A percentile compares a stretch with the other conserved stretches of the same genome.
Evolutionary conservation across 768 basidiomycete genomes (phyloP).

Genomic region (Boletus sp.): DNA sequence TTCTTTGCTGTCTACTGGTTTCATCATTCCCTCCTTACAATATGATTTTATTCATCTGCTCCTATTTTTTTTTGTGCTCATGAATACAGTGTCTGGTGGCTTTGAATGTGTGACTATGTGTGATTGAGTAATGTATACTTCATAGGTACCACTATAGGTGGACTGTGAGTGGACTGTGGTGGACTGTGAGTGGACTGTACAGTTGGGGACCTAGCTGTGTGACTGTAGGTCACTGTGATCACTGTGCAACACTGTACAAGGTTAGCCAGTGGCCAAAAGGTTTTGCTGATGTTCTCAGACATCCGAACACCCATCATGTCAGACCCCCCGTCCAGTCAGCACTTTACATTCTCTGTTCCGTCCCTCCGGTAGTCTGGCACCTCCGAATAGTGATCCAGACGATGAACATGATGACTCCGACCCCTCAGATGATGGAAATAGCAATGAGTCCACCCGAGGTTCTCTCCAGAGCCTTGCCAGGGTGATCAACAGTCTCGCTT

Average conservation of each 20-base stretch:
- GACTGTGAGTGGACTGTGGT: not conserved
- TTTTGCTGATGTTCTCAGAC: not conserved
- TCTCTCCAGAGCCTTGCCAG: too few relatives aligned
- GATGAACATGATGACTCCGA: too few relatives aligned
- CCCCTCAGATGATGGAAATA: too few relatives aligned
- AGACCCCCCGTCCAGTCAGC: too few relatives aligned
- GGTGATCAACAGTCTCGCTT: too few relatives aligned
- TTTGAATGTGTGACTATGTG: not conserved
- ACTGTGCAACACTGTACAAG: not conserved
- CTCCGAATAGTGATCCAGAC: too few relatives aligned
- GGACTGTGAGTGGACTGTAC: not conserved
- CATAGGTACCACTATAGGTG: not conserved
- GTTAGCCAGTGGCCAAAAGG: not conserved
- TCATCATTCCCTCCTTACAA: not conserved
- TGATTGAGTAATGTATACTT: not conserved
- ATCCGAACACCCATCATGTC: too few relatives aligned
- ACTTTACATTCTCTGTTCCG: too few relatives aligned
- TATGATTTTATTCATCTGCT: too few relatives aligned
- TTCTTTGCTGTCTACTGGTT: not conserved
- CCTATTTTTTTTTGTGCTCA: not conserved
- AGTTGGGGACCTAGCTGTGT: not conserved
- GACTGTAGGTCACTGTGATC: not conserved
- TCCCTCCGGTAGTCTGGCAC: too few relatives aligned
- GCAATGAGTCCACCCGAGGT: too few relatives aligned
- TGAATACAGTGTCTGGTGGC: not conserved